Evolutionary conservation across 2,329 filamentous ascomycete species (phyloP).

Genomic region (Diaporthe destruens): DNA sequence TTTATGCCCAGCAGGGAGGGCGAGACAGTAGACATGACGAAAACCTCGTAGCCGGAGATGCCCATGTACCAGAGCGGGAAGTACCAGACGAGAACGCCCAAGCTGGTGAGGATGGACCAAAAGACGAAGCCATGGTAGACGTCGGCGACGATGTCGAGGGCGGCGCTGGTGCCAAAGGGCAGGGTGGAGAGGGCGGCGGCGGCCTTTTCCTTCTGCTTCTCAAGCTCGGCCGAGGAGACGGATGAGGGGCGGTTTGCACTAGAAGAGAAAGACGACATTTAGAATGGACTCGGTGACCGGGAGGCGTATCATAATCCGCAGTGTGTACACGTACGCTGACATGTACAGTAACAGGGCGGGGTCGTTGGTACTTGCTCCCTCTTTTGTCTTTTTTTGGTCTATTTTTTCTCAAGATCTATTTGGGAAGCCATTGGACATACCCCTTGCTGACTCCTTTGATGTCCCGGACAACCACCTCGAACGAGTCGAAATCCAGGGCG

Average conservation of each 20-base stretch:
- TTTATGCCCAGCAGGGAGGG: slow-evolving; percentile 82
- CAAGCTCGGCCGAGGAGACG: slow-evolving; percentile 64
- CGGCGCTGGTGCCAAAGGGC: slow-evolving; percentile 79
- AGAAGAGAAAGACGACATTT: slow-evolving; percentile 50
- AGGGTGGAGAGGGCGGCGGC: slow-evolving; percentile 77
- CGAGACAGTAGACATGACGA: slow-evolving; percentile 87
- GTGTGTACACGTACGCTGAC: slow-evolving; percentile 41
- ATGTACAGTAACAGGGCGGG: slow-evolving; percentile 36
- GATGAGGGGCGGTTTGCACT: slow-evolving; percentile 64
- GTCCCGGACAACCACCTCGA: slow-evolving; percentile 91
- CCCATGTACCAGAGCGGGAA: slow-evolving; percentile 99
- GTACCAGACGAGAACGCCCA: slow-evolving; percentile 94
- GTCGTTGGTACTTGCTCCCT: slow-evolving; percentile 32
- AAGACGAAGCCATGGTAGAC: slow-evolving; percentile 96
- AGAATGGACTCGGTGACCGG: slow-evolving; percentile 50
- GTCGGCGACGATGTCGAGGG: slow-evolving; percentile 86
- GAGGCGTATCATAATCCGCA: slow-evolving; percentile 23
- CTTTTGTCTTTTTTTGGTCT: neutral
- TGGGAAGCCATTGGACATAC: slow-evolving; percentile 98
- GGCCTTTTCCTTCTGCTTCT: slow-evolving; percentile 84
- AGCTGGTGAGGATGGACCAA: slow-evolving; percentile 92
- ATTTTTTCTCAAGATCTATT: slow-evolving; percentile 65
- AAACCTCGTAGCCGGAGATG: slow-evolving; percentile 93
- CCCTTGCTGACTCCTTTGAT: slow-evolving; percentile 92
- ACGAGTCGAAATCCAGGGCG: slow-evolving; percentile 87